Evolutionary conservation across 2,329 filamentous ascomycete genomes (phyloP).

Genomic region (Botrytis porri): DNA sequence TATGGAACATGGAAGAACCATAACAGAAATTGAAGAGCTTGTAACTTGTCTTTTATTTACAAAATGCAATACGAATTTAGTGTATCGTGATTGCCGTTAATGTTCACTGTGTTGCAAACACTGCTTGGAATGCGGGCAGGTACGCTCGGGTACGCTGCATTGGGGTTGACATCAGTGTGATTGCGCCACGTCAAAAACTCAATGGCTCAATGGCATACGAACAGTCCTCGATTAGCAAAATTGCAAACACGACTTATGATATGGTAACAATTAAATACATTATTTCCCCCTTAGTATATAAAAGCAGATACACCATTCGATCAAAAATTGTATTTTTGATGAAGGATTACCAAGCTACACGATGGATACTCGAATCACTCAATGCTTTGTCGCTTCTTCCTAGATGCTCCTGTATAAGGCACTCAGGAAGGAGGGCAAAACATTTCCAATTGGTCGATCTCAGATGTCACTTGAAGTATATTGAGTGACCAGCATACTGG

Average conservation of each 20-base stretch:
- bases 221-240: background rate
- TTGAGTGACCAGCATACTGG: background rate
- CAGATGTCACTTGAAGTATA: background rate
- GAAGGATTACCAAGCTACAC: background rate
- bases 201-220: background rate
- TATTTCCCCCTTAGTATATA: background rate
- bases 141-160: background rate
- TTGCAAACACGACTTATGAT: background rate
- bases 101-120: background rate
- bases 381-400: background rate
- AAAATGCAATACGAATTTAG: background rate
- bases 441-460: background rate
- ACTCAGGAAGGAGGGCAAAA: background rate
- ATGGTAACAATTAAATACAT: background rate
- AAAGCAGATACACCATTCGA: background rate
- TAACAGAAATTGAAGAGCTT: background rate
- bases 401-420: background rate
- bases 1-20: no score
- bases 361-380: background rate
- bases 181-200: background rate
- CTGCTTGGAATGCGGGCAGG: conserved; percentile 1
- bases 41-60: background rate
- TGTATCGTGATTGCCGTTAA: background rate
- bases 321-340: background rate
- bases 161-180: background rate